A percentile compares a stretch with the other conserved stretches of the same genome.
These are phyloP conservation scores for Pleurotus eryngii DNA, from an alignment of 768 basidiomycete genomes.

Conservation along the genomic window DNA sequence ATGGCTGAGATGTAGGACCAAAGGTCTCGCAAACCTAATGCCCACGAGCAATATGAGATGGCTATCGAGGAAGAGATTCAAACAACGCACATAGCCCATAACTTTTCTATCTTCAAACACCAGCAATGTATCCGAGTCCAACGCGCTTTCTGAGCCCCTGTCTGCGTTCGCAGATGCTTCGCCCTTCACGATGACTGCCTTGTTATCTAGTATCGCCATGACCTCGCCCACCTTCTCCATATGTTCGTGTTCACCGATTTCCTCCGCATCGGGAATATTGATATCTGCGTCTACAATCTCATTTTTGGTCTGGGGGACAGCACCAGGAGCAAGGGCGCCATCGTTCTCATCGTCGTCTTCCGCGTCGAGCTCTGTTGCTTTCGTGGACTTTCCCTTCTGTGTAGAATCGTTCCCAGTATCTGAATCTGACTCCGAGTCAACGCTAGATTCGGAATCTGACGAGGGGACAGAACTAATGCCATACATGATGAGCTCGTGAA, in stretches of 20 bases:
- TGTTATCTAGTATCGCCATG: slow-evolving; percentile 62
- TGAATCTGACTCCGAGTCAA: slow-evolving; percentile 36
- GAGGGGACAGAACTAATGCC: not conserved
- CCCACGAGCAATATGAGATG: slow-evolving; percentile 13
- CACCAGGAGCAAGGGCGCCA: slow-evolving; percentile 30
- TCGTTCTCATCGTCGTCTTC: slow-evolving; percentile 54
- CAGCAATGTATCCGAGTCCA: slow-evolving; percentile 88
- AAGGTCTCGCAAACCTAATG: slow-evolving; percentile 90
- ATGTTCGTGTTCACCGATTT: slow-evolving; percentile 59
- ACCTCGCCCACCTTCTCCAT: slow-evolving; percentile 79
- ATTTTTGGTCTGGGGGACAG: slow-evolving; percentile 65
- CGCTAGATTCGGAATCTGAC: slow-evolving; percentile 39
- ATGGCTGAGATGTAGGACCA: slow-evolving; percentile 85
- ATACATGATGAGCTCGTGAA: not conserved
- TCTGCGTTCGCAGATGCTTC: slow-evolving; percentile 37
- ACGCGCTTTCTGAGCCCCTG: slow-evolving; percentile 54
- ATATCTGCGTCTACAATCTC: slow-evolving; percentile 62
- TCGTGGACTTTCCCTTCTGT: not conserved
- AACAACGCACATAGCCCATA: slow-evolving; percentile 76
- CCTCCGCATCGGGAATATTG: slow-evolving; percentile 56
- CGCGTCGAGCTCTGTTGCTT: slow-evolving; percentile 25
- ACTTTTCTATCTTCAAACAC: slow-evolving; percentile 88
- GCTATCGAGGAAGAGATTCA: not conserved
- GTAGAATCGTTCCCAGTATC: slow-evolving; percentile 13
- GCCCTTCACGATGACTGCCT: slow-evolving; percentile 73